These are phyloP conservation scores for Candolleomyces efflorescens DNA, from an alignment of 768 basidiomycete genomes.

Conservation along the genomic window DNA sequence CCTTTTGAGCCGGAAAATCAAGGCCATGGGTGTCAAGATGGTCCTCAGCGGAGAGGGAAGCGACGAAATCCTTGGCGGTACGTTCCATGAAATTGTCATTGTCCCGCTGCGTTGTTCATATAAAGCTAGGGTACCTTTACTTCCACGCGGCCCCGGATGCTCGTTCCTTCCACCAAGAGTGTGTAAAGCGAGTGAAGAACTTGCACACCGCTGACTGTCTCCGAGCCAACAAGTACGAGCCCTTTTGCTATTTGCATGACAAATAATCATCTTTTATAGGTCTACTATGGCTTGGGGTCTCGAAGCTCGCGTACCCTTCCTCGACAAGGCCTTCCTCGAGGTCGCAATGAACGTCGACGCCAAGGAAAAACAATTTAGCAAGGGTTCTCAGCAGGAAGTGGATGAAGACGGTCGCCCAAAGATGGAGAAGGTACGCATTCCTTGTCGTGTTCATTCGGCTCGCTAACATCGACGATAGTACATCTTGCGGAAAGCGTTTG, in stretches of 20 bases:
- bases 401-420: conserved; percentile 85
- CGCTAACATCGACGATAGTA: conserved; percentile 50
- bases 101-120: neutral
- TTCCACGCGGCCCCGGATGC: conserved; percentile 97
- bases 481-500: conserved; percentile 94
- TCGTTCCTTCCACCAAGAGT: conserved; percentile 90
- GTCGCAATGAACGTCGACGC: conserved; percentile 89
- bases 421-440: conserved; percentile 86
- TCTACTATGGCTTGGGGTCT: conserved; percentile 99
- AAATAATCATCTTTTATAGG: conserved; percentile 29
- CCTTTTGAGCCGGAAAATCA: conserved; percentile 95
- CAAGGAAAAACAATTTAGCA: conserved; percentile 83
- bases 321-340: conserved; percentile 95
- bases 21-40: conserved; percentile 99
- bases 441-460: neutral
- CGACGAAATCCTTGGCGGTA: conserved; percentile 96
- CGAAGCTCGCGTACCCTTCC: conserved; percentile 97
- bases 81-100: neutral
- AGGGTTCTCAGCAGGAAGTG: conserved; percentile 64
- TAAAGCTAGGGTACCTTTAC: conserved; percentile 82
- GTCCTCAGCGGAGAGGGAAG: conserved; percentile 96
- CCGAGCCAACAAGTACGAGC: conserved; percentile 88
- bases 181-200: conserved; percentile 93
- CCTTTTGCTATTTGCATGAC: neutral
- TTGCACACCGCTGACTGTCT: conserved; percentile 96